Percentiles rank a stretch among this genome's conserved stretches.
Conservation (phyloP, 306 rosid genomes). For the Casuarina cunninghamiana region DNA sequence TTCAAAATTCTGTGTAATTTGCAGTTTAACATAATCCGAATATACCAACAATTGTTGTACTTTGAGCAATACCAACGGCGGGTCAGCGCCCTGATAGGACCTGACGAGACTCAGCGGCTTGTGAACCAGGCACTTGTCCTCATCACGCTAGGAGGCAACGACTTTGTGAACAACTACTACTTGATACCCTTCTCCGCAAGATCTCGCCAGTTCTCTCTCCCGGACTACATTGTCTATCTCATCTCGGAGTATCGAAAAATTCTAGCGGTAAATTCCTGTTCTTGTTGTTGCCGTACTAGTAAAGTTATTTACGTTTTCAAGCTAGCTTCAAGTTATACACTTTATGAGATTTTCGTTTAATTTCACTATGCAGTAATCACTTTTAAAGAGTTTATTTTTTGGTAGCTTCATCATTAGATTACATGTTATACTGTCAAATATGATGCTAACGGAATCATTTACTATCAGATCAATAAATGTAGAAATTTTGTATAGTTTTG, state of each 20-base stretch:
- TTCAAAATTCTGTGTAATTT: too few species aligned
- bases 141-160: slow-evolving; percentile 86
- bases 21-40: slow-evolving; percentile 73
- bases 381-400: too few species aligned
- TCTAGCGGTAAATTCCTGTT: slow-evolving; percentile 38
- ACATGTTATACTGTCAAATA: too few species aligned
- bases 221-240: slow-evolving; percentile 64
- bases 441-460: too few species aligned
- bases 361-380: background rate
- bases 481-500: too few species aligned
- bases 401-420: too few species aligned
- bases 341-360: background rate
- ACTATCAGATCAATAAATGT: too few species aligned
- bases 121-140: slow-evolving; percentile 62
- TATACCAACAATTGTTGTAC: slow-evolving; percentile 53
- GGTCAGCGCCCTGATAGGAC: slow-evolving; percentile 57
- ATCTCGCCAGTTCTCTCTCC: slow-evolving; percentile 84
- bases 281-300: too few species aligned
- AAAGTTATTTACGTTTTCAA: background rate
- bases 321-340: background rate
- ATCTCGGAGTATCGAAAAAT: slow-evolving; percentile 73
- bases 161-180: slow-evolving; percentile 86
- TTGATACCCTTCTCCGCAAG: slow-evolving; percentile 76
- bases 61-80: slow-evolving; percentile 61
- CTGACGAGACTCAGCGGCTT: slow-evolving; percentile 31